Evolutionary conservation across 495 filamentous ascomycete genomes (phyloP).

Genomic region (Parathielavia hyrcaniae): DNA sequence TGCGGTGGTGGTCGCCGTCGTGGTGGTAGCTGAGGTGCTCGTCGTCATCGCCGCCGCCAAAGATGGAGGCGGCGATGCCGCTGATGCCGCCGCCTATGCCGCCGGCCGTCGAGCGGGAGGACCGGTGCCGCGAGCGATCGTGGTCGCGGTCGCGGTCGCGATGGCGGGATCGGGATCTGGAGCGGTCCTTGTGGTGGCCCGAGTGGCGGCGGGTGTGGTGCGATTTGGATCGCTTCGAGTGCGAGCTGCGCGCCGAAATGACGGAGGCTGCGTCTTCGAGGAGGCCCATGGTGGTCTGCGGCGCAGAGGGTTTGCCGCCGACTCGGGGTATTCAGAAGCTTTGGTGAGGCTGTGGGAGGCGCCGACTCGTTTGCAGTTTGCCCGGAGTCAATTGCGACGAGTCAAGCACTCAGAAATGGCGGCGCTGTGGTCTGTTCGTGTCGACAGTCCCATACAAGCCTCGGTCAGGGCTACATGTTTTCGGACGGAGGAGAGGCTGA

Average conservation of each 20-base stretch:
- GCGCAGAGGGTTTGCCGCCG: neutral
- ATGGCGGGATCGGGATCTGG: conserved; percentile 29
- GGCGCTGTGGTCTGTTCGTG: neutral
- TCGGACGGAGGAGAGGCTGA: neutral
- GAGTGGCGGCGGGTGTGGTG: conserved; percentile 23
- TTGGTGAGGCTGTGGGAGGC: neutral
- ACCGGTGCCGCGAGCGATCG: conserved; percentile 25
- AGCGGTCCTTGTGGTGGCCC: conserved; percentile 18
- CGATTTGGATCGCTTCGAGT: conserved; percentile 28
- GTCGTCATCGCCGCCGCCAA: conserved; percentile 32
- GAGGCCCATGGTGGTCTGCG: conserved; percentile 33
- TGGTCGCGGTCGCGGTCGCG: no score
- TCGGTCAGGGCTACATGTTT: neutral
- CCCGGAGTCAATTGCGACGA: neutral
- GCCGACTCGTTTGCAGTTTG: neutral
- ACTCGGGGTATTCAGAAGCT: neutral
- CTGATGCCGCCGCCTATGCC: conserved; percentile 19
- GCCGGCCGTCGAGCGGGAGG: conserved; percentile 17
- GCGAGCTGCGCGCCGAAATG: conserved; percentile 36
- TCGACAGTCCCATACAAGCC: neutral
- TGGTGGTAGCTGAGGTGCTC: conserved; percentile 11
- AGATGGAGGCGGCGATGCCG: conserved; percentile 31
- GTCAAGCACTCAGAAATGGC: neutral
- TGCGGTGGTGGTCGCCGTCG: neutral
- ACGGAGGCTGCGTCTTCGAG: conserved; percentile 41